Conservation (phyloP, 1,284 basidiomycete species). For the Irpex rosettiformis region DNA sequence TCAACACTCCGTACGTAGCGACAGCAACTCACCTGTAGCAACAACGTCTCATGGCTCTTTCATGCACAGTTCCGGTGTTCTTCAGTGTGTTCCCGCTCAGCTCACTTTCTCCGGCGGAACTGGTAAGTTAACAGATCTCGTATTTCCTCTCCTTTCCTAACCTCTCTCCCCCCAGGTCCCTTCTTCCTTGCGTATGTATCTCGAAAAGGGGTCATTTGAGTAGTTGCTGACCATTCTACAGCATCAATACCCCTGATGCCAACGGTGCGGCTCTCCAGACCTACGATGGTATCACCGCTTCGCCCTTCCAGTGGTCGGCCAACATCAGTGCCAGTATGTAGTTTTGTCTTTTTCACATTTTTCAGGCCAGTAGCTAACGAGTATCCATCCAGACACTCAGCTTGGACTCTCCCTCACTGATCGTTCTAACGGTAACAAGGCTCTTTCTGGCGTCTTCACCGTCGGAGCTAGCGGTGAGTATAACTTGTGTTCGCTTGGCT, state of each 20-base stretch:
- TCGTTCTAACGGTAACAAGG: slow-evolving; percentile 36
- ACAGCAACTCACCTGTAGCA: background rate
- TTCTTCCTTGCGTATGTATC: background rate
- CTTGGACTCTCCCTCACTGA: slow-evolving; percentile 56
- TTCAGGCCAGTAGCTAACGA: background rate
- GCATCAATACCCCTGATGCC: slow-evolving; percentile 25
- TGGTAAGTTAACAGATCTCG: slow-evolving; percentile 20
- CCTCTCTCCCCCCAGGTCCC: background rate
- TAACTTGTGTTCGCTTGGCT: background rate
- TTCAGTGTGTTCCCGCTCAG: slow-evolving; percentile 26
- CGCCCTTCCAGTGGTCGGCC: slow-evolving; percentile 25
- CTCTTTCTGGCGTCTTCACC: slow-evolving; percentile 49
- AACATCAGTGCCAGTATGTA: slow-evolving; percentile 24
- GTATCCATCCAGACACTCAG: slow-evolving; percentile 33
- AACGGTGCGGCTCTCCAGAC: slow-evolving; percentile 23
- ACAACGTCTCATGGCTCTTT: background rate
- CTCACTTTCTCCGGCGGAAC: slow-evolving; percentile 25
- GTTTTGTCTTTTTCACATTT: background rate
- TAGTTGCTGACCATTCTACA: slow-evolving; percentile 9
- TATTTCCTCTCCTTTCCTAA: background rate
- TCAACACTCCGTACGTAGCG: slow-evolving; percentile 30
- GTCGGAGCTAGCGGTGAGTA: slow-evolving; percentile 41
- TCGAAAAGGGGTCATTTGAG: background rate
- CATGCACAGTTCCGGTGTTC: slow-evolving; percentile 17
- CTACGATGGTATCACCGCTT: slow-evolving; percentile 21